phyloP scores from a whole-genome alignment of 1,284 basidiomycete genomes.

The Caloboletus inedulis region DNA sequence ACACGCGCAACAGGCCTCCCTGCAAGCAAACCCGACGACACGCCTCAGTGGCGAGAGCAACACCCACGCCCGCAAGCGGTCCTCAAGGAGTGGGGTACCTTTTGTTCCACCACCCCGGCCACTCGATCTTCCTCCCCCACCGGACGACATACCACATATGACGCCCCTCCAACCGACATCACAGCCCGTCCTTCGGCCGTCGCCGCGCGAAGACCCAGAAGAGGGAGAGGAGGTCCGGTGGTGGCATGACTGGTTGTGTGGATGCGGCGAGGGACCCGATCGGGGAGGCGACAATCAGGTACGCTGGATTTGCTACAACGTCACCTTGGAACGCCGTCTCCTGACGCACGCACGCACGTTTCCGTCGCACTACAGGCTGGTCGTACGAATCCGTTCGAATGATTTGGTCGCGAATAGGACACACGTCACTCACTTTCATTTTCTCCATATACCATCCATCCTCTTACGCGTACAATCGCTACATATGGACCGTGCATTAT shows the following conservation, averaged over 20 bases:
- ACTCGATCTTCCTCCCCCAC: conserved; percentile 49
- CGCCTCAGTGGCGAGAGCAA: conserved; percentile 14
- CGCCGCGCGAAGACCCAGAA: conserved; percentile 17
- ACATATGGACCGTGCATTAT: conserved; percentile 12
- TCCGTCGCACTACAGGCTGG: conserved; percentile 49
- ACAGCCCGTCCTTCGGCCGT: conserved; percentile 34
- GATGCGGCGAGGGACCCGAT: conserved; percentile 66
- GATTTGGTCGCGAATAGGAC: conserved; percentile 11
- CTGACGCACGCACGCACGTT: background rate
- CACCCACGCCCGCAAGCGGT: conserved; percentile 5
- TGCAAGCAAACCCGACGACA: conserved; percentile 27
- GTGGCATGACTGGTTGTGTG: conserved; percentile 85
- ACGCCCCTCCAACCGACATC: conserved; percentile 42
- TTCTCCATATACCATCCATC: conserved; percentile 8
- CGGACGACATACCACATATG: conserved; percentile 28
- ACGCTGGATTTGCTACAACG: conserved; percentile 14
- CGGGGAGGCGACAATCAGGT: conserved; percentile 71
- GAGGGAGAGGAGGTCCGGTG: conserved; percentile 44
- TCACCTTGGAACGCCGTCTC: background rate
- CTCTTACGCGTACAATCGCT: conserved; percentile 2
- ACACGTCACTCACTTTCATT: conserved; percentile 2
- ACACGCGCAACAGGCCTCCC: conserved; percentile 15
- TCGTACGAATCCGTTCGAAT: conserved; percentile 74
- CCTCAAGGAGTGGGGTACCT: conserved; percentile 23
- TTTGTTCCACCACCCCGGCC: conserved; percentile 48